phyloP scores from a whole-genome alignment of 306 rosid genomes.

The Rosa chinensis region DNA sequence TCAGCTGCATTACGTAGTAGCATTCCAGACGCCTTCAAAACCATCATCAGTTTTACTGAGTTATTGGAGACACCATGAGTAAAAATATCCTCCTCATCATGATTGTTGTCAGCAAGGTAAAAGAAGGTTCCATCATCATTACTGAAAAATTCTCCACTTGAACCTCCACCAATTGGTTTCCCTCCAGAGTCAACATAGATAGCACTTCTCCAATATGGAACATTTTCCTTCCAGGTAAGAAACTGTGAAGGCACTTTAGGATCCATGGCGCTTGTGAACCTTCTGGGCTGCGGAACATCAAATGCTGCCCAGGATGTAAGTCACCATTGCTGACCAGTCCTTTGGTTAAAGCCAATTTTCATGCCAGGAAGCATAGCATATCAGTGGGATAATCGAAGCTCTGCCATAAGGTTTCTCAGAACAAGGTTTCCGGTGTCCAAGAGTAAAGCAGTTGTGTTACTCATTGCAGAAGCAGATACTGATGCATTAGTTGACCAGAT shows the following conservation, averaged over 20 bases:
- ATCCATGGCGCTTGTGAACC: not conserved
- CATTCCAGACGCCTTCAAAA: not conserved
- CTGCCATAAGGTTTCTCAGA: constrained; percentile 34
- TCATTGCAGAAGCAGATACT: not conserved
- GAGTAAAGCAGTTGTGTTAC: not conserved
- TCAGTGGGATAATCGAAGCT: constrained; percentile 48
- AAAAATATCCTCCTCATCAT: not conserved
- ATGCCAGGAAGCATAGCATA: constrained; percentile 33
- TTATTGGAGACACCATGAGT: not conserved
- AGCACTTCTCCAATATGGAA: not conserved
- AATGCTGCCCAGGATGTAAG: constrained; percentile 4
- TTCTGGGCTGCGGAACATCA: not conserved
- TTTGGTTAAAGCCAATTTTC: constrained; percentile 12
- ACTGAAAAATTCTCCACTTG: not conserved
- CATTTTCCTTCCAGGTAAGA: not conserved
- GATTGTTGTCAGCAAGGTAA: not conserved
- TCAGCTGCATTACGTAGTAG: no score
- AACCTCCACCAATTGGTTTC: not conserved
- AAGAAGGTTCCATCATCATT: not conserved
- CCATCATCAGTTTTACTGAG: not conserved
- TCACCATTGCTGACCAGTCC: not conserved
- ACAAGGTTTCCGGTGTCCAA: constrained; percentile 22
- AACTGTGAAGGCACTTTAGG: not conserved
- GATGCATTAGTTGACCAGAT: constrained; percentile 21
- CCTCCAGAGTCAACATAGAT: not conserved